These are phyloP conservation scores for Chenopodium berlandieri DNA, from an alignment of 148 eudicot species.

Conservation along the genomic window DNA sequence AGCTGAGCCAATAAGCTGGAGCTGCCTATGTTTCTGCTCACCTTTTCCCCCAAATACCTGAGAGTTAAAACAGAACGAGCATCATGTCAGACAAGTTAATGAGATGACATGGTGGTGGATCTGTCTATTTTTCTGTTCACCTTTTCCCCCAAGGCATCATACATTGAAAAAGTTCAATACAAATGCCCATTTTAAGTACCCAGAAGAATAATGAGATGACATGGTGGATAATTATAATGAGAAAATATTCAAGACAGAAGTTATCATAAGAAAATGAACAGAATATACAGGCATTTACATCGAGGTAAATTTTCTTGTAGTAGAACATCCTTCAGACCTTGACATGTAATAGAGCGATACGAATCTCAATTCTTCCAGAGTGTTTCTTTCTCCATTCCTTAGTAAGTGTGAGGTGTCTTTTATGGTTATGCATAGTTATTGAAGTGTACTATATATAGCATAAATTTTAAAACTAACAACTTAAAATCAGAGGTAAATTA, in stretches of 20 bases:
- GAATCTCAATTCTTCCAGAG: neutral
- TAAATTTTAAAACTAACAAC: neutral
- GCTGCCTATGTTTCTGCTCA: slow-evolving; percentile 77
- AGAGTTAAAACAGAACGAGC: slow-evolving; percentile 11
- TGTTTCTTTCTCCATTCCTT: neutral
- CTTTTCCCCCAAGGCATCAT: slow-evolving; percentile 63
- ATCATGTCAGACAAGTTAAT: too few species aligned
- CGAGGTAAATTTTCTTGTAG: neutral
- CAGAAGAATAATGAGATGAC: neutral
- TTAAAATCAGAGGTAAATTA: neutral
- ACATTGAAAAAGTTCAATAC: neutral
- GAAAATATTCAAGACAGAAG: neutral
- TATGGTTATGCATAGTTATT: neutral
- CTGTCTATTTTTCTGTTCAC: slow-evolving; percentile 80
- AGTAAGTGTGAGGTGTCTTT: neutral
- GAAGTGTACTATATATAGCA: neutral
- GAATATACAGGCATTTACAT: neutral
- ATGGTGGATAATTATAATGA: neutral
- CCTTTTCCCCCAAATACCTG: slow-evolving; percentile 93
- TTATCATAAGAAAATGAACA: neutral
- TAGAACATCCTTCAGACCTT: neutral
- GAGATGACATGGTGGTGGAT: slow-evolving; percentile 20
- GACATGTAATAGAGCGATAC: neutral
- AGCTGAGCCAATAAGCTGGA: slow-evolving; percentile 79
- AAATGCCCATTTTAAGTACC: neutral